Evolutionary conservation across 2,329 filamentous ascomycete species (phyloP).

Genomic region (Aspergillus fischeri): DNA sequence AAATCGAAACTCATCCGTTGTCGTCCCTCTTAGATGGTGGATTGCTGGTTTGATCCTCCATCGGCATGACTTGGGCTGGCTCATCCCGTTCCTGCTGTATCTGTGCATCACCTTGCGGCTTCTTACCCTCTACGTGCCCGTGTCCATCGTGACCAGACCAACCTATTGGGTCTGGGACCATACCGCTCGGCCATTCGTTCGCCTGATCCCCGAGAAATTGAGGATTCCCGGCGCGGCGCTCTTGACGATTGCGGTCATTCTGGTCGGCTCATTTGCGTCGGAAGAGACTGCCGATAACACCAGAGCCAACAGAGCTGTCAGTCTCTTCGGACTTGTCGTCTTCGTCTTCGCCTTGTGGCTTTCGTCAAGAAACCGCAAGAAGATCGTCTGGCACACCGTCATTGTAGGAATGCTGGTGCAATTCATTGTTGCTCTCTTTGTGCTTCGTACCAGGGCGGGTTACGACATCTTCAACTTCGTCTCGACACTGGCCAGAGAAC

Average conservation of each 20-base stretch:
- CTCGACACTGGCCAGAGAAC: slow-evolving; percentile 65
- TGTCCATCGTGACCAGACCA: slow-evolving; percentile 61
- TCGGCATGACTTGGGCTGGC: slow-evolving; percentile 69
- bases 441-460: slow-evolving; percentile 73
- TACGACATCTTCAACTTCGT: slow-evolving; percentile 92
- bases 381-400: slow-evolving; percentile 66
- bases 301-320: slow-evolving; percentile 72
- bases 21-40: slow-evolving; percentile 59
- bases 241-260: slow-evolving; percentile 64
- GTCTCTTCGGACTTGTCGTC: slow-evolving; percentile 71
- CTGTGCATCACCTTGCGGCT: slow-evolving; percentile 70
- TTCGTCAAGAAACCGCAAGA: slow-evolving; percentile 67
- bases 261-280: slow-evolving; percentile 74
- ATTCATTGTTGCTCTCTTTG: slow-evolving; percentile 84
- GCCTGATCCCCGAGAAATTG: slow-evolving; percentile 62
- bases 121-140: slow-evolving; percentile 68
- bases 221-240: slow-evolving; percentile 60
- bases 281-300: slow-evolving; percentile 71
- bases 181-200: slow-evolving; percentile 56
- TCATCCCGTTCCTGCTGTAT: slow-evolving; percentile 79
- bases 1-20: slow-evolving; percentile 6
- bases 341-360: slow-evolving; percentile 64
- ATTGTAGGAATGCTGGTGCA: slow-evolving; percentile 85
- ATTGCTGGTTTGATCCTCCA: slow-evolving; percentile 71
- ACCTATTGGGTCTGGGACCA: slow-evolving; percentile 65